Evolutionary conservation across 2,329 filamentous ascomycete species (phyloP), one percentile per base, ranked within the genome.

Genomic region (Penicillium decumbens): DNA sequence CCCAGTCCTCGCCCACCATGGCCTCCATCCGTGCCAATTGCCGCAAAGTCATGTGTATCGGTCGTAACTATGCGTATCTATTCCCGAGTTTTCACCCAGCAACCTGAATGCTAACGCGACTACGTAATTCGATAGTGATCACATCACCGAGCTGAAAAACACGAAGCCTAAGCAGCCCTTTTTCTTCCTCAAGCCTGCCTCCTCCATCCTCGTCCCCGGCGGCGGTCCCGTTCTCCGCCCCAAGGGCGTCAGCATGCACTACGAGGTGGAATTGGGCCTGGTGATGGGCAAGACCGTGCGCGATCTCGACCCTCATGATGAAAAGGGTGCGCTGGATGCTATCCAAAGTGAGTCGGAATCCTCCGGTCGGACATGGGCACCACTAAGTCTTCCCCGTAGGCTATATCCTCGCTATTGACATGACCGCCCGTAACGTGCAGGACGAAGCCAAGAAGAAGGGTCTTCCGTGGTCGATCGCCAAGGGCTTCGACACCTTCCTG

Each of bases 381-480:
- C 10, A 9, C 15, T 18, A 18, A 41, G 12, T 10, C 39, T 12
- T 15, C 15, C 6, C 12, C 27, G 13, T 52, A 89, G 88, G 83
- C 64, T 98, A 97, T 72, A 81, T 92, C 58, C 79, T 97, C 41
- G 84, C 88, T 61, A 96, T 98, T 64, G 93, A 98, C 74, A 95
- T 98, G 89, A 98, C 93, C 8, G 93, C 88, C 0, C 87, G 93
- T 58, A 97, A 97, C 72, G 82, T 89, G 6, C 93, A 98, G 74
- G 88, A 95, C 62, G 90, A 96, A 75, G 92, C 92, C 58, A 98
- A 97, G 82, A 89, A 87, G 75, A 95, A 93, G 78, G 90, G 93
- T 30, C 83, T 97, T 13, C 93, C 93, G 6, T 98, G 93, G 93
- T 84, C 85, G 64, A 96, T 96, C 59, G 87, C 89, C 60, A 98